A percentile compares a stretch with the other conserved stretches of the same genome.
Evolutionary conservation across 2,329 filamentous ascomycete species (phyloP).

Genomic region (Nannizzia gypsea): DNA sequence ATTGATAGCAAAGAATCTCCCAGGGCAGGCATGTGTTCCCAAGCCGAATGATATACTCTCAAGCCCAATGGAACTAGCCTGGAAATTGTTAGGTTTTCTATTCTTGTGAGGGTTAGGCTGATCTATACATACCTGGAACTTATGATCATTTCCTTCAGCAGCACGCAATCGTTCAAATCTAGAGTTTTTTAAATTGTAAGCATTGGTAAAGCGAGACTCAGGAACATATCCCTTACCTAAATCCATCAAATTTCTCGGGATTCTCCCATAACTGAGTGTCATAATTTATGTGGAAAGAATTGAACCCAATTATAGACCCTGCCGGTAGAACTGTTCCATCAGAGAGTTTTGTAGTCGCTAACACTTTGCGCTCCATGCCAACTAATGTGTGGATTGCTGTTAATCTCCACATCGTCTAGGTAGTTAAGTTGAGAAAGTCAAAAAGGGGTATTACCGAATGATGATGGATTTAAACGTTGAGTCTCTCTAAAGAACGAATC

Average conservation of each 20-base stretch:
- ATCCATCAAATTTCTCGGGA: neutral
- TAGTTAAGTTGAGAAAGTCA: too few relatives aligned
- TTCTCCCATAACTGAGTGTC: neutral
- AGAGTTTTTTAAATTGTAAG: neutral
- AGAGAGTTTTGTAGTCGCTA: neutral
- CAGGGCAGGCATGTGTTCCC: constrained; percentile 25
- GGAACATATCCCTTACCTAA: neutral
- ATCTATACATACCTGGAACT: neutral
- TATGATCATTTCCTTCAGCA: neutral
- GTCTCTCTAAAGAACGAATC: constrained; percentile 35
- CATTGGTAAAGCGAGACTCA: neutral
- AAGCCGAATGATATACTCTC: constrained; percentile 20
- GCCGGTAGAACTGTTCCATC: neutral
- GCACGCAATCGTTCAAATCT: neutral
- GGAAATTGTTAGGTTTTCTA: neutral
- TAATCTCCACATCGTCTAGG: neutral
- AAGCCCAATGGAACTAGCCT: neutral
- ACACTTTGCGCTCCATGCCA: constrained; percentile 9
- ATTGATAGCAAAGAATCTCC: constrained; percentile 25
- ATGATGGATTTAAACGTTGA: constrained; percentile 23
- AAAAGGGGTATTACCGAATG: neutral
- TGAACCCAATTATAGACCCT: neutral
- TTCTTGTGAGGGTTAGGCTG: neutral
- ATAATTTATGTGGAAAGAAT: neutral
- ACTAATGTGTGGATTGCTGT: neutral